Base-by-base conservation (phyloP, 345 rosid genomes). In the Ceriops zippeliana region DNA sequence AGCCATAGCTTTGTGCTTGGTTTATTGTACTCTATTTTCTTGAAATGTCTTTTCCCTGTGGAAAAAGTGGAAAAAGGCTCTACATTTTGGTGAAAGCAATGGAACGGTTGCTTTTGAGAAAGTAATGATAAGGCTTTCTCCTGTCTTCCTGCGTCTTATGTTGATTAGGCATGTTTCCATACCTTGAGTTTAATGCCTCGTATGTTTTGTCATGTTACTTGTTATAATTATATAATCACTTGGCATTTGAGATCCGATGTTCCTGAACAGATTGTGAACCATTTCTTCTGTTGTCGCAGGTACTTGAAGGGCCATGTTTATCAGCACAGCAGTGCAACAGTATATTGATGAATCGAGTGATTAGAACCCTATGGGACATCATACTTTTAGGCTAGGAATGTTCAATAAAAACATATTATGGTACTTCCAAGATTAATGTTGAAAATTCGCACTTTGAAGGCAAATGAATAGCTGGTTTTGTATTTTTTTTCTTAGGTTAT, bases 251-350 rank as follows among this genome's bases (percentile, higher is more conserved):
- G 46, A 56, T 62, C 24, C 2, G 58, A 7, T 59, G 15, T 22
- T 27, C 32, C 15, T 56, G 57, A 19, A 22, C 3, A 11, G n/a
- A 22, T 72, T 30, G 75, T 67, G 53, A 26, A 34, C 16, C 13
- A 34, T 66, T 70, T 72, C 35, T 22, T 16, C 21, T 49, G 22
- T 58, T 66, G 31, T 62, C 71, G 79, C 86, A 90, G 96, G 92
- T 83, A 90, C 95, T 85, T 92, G 85, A 74, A 70, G 73, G 62
- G 79, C 58, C 58, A 42, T 79, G 67, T 73, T 42, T 72, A 61
- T 80, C 28, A 67, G 77, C 71, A 65, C 67, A 71, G 63, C n/a
- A 27, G 80, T 79, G 86, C 86, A 80, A 70, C 61, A 35, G 56
- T 28, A 62, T 68, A 37, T 68, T 62, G 81, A 81, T 64, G 79